These are phyloP conservation scores for Lipomyces japonicus DNA, from an alignment of 805 yeast species.

Conservation along the genomic window DNA sequence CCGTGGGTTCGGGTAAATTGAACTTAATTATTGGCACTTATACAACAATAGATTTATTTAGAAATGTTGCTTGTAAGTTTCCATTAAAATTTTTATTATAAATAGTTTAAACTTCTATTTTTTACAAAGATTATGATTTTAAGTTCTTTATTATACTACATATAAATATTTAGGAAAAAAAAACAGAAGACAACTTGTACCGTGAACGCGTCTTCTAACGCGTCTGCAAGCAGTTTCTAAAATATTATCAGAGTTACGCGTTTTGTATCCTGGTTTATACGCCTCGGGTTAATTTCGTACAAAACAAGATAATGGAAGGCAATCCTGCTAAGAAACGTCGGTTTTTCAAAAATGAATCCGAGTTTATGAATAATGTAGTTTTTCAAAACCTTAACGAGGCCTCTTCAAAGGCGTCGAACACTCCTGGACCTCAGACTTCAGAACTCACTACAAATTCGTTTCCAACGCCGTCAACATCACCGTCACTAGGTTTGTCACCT, in stretches of 20 bases:
- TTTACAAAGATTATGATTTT: too few relatives aligned
- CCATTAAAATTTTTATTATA: too few relatives aligned
- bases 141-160: too few relatives aligned
- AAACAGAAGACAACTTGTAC: too few relatives aligned
- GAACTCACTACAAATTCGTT: not conserved
- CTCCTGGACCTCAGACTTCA: not conserved
- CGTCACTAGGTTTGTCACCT: slow-evolving; percentile 5
- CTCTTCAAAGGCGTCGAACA: not conserved
- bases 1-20: too few relatives aligned
- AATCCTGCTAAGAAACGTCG: slow-evolving; percentile 7
- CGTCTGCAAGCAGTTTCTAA: too few relatives aligned
- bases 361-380: not conserved
- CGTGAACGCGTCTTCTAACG: too few relatives aligned
- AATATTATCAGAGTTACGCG: not conserved
- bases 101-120: too few relatives aligned
- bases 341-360: slow-evolving; percentile 15
- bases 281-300: not conserved
- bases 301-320: not conserved
- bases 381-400: not conserved
- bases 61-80: too few relatives aligned
- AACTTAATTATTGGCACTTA: too few relatives aligned
- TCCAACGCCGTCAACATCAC: slow-evolving; percentile 25
- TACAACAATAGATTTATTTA: too few relatives aligned
- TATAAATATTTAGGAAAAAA: too few relatives aligned
- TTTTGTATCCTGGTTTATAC: not conserved